Conservation (phyloP, 192 early-diverging fungal species). For the Coemansia sp. region DNA sequence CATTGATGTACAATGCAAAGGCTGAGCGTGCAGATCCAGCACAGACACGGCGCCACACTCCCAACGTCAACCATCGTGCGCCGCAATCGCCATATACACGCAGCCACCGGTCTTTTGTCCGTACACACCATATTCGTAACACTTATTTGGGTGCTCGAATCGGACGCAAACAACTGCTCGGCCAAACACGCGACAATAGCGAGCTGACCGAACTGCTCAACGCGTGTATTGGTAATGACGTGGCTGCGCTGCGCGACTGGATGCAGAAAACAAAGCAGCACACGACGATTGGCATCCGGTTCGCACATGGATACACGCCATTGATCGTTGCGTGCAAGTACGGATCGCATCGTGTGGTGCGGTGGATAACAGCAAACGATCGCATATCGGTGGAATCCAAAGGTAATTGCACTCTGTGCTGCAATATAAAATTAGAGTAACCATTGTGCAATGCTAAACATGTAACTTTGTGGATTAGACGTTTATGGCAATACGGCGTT, state of each 20-base stretch:
- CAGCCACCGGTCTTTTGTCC: constrained; percentile 1
- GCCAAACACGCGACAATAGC: neutral
- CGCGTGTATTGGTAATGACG: constrained; percentile 22
- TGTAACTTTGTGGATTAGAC: constrained; percentile 13
- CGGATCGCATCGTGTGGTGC: constrained; percentile 21
- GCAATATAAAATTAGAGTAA: neutral
- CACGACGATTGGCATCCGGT: constrained; percentile 8
- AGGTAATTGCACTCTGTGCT: constrained; percentile 15
- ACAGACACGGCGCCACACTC: neutral
- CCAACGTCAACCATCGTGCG: neutral
- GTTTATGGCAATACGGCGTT: constrained; percentile 37
- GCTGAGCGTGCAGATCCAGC: constrained; percentile 9
- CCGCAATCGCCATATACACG: neutral
- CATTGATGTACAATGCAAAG: constrained; percentile 14
- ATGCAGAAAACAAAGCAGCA: constrained; percentile 4
- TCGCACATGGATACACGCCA: constrained; percentile 19
- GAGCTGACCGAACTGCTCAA: constrained; percentile 1
- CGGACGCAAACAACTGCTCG: neutral
- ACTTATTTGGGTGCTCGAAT: neutral
- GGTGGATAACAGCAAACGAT: constrained; percentile 36
- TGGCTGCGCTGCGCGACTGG: constrained; percentile 8
- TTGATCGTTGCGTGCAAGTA: constrained; percentile 42
- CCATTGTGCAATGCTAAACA: neutral
- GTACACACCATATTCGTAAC: neutral
- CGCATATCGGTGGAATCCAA: constrained; percentile 18